These are phyloP conservation scores for Allomyces javanicus DNA, from an alignment of 192 early-diverging fungal species.

Conservation along the genomic window DNA sequence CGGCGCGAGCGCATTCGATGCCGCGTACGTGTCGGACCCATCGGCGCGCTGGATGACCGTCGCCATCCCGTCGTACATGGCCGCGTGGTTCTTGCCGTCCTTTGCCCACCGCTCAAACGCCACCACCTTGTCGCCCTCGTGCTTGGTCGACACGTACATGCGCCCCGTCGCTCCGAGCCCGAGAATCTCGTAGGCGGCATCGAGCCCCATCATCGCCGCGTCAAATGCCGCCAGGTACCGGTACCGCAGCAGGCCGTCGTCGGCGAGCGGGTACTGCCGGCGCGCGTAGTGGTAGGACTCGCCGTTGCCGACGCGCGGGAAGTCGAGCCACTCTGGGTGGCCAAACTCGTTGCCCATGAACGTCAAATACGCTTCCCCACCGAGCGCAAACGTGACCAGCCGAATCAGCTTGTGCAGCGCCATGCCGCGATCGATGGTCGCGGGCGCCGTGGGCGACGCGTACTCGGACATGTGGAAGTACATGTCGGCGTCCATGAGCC, in stretches of 20 bases:
- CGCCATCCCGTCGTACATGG: too few relatives aligned
- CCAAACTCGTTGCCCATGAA: constrained; percentile 99
- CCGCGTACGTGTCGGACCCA: neutral
- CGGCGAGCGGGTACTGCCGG: constrained; percentile 87
- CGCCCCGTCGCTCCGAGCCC: neutral
- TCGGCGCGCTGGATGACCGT: neutral
- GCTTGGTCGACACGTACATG: constrained; percentile 63
- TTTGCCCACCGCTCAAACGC: constrained; percentile 54
- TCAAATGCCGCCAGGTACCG: constrained; percentile 85
- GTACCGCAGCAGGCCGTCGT: constrained; percentile 72
- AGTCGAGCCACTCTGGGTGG: constrained; percentile 98
- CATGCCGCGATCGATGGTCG: constrained; percentile 81
- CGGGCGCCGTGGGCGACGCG: constrained; percentile 35
- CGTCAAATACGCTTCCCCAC: constrained; percentile 88
- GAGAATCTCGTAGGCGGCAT: constrained; percentile 51
- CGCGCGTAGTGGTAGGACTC: constrained; percentile 82
- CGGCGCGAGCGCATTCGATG: too few relatives aligned
- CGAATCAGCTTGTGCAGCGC: constrained; percentile 94
- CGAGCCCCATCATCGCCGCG: constrained; percentile 57
- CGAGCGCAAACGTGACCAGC: constrained; percentile 69
- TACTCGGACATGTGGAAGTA: constrained; percentile 81
- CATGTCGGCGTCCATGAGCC: constrained; percentile 99
- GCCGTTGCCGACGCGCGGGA: constrained; percentile 81
- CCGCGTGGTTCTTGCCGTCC: too few relatives aligned
- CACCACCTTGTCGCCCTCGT: constrained; percentile 82